These are phyloP conservation scores for Setomelanomma holmii DNA, from an alignment of 2,329 filamentous ascomycete genomes.

Conservation along the genomic window DNA sequence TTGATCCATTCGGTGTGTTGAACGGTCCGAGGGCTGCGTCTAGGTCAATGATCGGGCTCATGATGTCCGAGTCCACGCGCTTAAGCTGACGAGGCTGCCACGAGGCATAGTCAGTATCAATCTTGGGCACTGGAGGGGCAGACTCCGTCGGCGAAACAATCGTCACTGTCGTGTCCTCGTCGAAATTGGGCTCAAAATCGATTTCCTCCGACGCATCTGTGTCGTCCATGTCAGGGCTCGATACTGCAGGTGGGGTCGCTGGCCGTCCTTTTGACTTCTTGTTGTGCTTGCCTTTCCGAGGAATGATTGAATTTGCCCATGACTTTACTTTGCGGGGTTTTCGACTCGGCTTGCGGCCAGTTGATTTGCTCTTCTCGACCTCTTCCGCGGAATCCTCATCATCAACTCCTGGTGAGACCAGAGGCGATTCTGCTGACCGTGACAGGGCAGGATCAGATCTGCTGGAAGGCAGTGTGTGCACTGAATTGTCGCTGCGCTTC, in stretches of 20 bases:
- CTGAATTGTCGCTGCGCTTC: constrained; percentile 48
- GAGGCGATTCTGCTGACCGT: constrained; percentile 31
- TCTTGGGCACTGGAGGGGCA: constrained; percentile 27
- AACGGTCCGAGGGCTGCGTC: constrained; percentile 93
- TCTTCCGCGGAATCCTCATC: constrained; percentile 43
- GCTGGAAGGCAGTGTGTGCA: constrained; percentile 37
- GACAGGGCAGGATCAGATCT: constrained; percentile 46
- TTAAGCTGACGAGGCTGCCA: constrained; percentile 48
- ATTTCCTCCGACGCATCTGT: constrained; percentile 44
- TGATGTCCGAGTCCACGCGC: constrained; percentile 62
- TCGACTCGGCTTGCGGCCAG: constrained; percentile 62
- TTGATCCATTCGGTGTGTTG: constrained; percentile 78
- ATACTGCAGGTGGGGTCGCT: constrained; percentile 38
- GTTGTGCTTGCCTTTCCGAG: constrained; percentile 64
- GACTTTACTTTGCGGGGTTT: constrained; percentile 75
- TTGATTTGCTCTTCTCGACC: constrained; percentile 52
- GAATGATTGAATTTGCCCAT: constrained; percentile 73
- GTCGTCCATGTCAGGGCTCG: constrained; percentile 35
- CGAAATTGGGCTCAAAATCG: constrained; percentile 51
- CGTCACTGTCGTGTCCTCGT: constrained; percentile 51
- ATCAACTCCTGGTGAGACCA: constrained; percentile 33
- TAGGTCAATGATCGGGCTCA: constrained; percentile 86
- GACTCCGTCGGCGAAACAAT: constrained; percentile 47
- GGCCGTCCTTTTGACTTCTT: constrained; percentile 53
- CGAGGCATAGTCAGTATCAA: constrained; percentile 45